Evolutionary conservation across 2,329 filamentous ascomycete genomes (phyloP), one percentile per base, ranked within the genome.

Genomic region (Ceratocystis eucalypticola): DNA sequence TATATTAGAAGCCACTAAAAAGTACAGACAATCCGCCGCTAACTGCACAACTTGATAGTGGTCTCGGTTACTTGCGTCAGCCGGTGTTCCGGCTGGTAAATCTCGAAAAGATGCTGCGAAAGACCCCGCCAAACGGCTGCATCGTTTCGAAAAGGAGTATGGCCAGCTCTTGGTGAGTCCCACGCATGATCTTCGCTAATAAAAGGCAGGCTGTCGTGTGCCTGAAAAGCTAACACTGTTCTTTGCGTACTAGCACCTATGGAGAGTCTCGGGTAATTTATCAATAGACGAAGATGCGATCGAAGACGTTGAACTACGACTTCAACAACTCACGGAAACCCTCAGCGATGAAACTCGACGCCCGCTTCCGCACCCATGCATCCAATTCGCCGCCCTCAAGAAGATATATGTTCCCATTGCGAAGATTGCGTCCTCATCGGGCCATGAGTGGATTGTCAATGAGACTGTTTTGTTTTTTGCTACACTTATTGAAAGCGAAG

Each of bases 401-500:
- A 90, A 96, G 74, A 88, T 96, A 64, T 99, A 96, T 74, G 86
- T 91, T 3, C 88, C 89, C 12, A 87, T 97, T 69, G 89, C 89
- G 69, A 91, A 96, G 77, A 91, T 97, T 71, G 91, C 92, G 2
- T 85, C 89, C 1, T 87, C 88, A 0, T 91, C 89, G 41, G 88
- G 90, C 74, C 89, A 96, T 75, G 88, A 95, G 71, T 87, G 85
- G 73, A 87, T 96, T 72, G 88, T 97, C 71, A 86, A 88, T 70
- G 89, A 93, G 72, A 88, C 89, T 30, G 88, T 96, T 46, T 80
- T 87, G 50, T 86, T 96, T 73, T 96, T 96, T 75, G 91, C 90
- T 67, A 91, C 91, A 17, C 82, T 99, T 69, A 89, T 97, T 72
- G 94, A 99, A 76, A 94, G 91, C 74, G 94, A 97, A 75, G 92